Base-by-base conservation (phyloP, 805 yeast species). In the Candida verbasci region DNA sequence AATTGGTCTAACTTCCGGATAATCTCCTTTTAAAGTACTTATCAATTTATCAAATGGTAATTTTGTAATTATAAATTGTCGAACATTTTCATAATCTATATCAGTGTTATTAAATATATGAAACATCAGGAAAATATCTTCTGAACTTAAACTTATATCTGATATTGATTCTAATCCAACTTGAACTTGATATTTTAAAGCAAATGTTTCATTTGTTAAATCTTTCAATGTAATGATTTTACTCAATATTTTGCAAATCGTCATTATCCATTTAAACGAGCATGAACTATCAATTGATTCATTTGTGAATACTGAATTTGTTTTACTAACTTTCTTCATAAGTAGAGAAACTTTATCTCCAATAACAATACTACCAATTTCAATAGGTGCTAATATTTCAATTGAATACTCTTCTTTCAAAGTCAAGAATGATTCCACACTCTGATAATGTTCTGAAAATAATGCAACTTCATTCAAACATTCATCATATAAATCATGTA, bases 101-200 rank as follows among this genome's bases (percentile, higher is more conserved):
- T 16, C 23, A 16, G 18, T 14, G 3, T 15, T 6, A 26, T 36
- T 38, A 29, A 44, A 34, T 11, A 24, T n/a, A 9, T 29, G 29
- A n/a, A 46, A 24, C 14, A 47, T 20, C 12, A 39, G 23, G 7
- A 36, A 8, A 9, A 34, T 18, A 8, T 37, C 32, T 9, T 38
- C 38, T 5, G 10, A 11, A 14, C 20, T 15, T 10, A 38, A 22
- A 34, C 11, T 26, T 9, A 26, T 3, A 17, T 39, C 39, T 6
- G 28, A 20, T 16, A 43, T 34, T 6, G 42, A 39, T 10, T 38
- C 35, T 12, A 48, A 29, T 15, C 34, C 40, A 21, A 16, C 24
- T 12, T 25, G n/a, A 17, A 37, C 25, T 26, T 51, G 55, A 33
- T 40, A 43, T 4, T 52, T 45, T 24, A 51, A 38, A 2, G 50